Evolutionary conservation across 352 stramenopile genomes (phyloP).

Genomic region (Phytophthora pini): DNA sequence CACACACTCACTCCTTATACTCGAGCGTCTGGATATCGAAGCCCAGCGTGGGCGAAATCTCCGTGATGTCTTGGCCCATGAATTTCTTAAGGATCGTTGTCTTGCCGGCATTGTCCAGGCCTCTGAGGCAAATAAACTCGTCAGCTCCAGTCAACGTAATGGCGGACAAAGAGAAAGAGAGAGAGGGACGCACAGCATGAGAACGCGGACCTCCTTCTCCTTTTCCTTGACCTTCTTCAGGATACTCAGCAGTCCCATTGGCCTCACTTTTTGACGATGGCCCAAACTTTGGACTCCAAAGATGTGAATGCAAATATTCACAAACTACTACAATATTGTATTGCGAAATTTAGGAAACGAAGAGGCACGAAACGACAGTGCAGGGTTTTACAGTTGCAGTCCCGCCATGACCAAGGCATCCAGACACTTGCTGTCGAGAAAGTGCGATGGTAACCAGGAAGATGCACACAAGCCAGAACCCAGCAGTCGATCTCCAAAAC

Average conservation of each 20-base stretch:
- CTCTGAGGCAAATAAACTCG: conserved; percentile 52
- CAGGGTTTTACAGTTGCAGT: not conserved
- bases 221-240: conserved; percentile 99
- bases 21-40: conserved; percentile 99
- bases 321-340: conserved; percentile 6
- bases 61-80: conserved; percentile 96
- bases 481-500: conserved; percentile 12
- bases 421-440: conserved; percentile 8
- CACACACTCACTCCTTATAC: conserved; percentile 83
- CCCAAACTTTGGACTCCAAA: too few species aligned
- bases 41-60: conserved; percentile 98
- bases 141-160: conserved; percentile 7
- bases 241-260: conserved; percentile 92
- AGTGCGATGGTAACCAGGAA: conserved; percentile 40
- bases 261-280: too few species aligned
- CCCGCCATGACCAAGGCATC: conserved; percentile 29
- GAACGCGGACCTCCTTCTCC: conserved; percentile 98
- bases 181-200: conserved; percentile 92
- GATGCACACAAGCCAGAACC: conserved; percentile 15
- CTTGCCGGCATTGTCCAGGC: conserved; percentile 99
- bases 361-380: conserved; percentile 25
- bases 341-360: conserved; percentile 18
- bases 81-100: conserved; percentile 99
- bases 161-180: too few species aligned
- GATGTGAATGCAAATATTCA: not conserved